Evolutionary conservation across 345 rosid species (phyloP), one percentile per base, ranked within the genome.

Genomic region (Diplotaxis tenuifolia): DNA sequence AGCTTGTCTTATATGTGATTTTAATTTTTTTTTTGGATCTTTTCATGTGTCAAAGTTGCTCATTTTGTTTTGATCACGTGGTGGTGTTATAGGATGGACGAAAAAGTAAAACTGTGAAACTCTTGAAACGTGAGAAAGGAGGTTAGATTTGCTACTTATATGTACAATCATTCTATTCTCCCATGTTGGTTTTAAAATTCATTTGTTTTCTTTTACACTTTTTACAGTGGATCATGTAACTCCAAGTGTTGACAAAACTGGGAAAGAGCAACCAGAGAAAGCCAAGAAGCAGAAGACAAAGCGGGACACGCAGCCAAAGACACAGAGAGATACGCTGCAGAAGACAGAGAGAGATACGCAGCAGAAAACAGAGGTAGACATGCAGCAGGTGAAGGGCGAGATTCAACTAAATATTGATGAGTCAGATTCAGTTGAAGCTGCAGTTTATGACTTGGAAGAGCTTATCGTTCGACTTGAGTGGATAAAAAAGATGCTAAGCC

Each of bases 391-490:
- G 62, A 72, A 66, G 78, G 60, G 60, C 20, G 71, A 32, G 22
- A 22, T 83, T 55, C 19, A 25, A 22, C 65, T 78, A 12, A 80
- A 88, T 56, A 80, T 87, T 5, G 77, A 66, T 27, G 67, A 62
- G 65, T 77, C 87, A 12, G 81, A 84, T 70, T 66, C 85, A 3
- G 53, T 77, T 1, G 96, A 88, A 76, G 88, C 86, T 72, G 82
- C 89, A 2, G 64, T 88, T 65, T 19, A 81, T 76, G 89, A 88
- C 80, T 66, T 86, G 64, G 96, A 90, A 82, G 91, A 82, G 66
- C 84, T 88, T 56, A 77, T 79, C 10, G 80, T 72, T 65, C 83
- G 85, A 42, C 71, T 88, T 15, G 79, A 76, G 61, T 86, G 86
- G 95, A 78, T 87, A 10, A 83, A 84, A 77, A 59, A 38, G 14